A percentile compares a stretch with the other conserved stretches of the same genome.
phyloP scores from a whole-genome alignment of 2,329 filamentous ascomycete species.

The Myotisia sp. region DNA sequence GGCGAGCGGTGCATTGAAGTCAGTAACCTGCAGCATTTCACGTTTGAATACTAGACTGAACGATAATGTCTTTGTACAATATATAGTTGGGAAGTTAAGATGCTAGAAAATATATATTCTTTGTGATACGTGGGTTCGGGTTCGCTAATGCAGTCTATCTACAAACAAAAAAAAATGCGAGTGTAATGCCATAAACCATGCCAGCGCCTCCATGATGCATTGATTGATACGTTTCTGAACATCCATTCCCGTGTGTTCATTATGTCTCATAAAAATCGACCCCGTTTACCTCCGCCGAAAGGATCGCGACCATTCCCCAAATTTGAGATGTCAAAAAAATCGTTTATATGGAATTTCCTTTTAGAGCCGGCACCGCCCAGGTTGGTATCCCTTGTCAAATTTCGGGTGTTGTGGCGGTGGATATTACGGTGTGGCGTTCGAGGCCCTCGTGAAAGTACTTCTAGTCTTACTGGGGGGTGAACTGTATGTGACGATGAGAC shows the following conservation, averaged over 20 bases:
- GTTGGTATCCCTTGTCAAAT: constrained; percentile 26
- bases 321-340: constrained; percentile 37
- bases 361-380: constrained; percentile 33
- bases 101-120: not conserved
- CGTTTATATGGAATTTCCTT: constrained; percentile 33
- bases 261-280: constrained; percentile 33
- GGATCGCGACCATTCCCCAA: constrained; percentile 30
- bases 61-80: not conserved
- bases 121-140: constrained; percentile 8
- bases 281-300: constrained; percentile 34
- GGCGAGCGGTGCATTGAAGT: constrained; percentile 36
- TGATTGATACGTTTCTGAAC: not conserved
- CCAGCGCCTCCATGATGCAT: constrained; percentile 1
- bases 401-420: constrained; percentile 24
- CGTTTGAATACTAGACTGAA: not conserved
- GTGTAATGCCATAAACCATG: constrained; percentile 7
- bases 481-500: constrained; percentile 15
- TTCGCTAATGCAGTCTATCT: constrained; percentile 11
- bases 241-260: not conserved
- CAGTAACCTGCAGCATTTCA: not conserved
- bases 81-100: not conserved
- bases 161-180: constrained; percentile 8
- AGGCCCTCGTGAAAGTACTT: constrained; percentile 29
- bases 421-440: constrained; percentile 27
- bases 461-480: constrained; percentile 27